Conservation (phyloP, 352 stramenopile species). For the Globisporangium heterothallicum region DNA sequence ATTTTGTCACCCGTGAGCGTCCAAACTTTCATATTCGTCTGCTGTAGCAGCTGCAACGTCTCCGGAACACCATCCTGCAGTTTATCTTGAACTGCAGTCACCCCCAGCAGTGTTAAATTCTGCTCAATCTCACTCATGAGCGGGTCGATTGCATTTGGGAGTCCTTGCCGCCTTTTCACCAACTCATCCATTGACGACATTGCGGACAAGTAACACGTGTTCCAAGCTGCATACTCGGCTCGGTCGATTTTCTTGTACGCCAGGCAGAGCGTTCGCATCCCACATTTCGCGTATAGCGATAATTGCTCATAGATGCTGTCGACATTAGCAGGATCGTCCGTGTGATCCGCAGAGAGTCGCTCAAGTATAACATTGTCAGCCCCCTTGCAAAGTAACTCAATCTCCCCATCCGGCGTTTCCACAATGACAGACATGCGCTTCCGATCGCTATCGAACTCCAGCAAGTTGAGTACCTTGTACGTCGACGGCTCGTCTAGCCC, state of each 20-base stretch:
- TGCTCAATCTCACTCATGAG: constrained; percentile 83
- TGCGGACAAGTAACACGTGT: constrained; percentile 43
- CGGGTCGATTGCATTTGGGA: constrained; percentile 61
- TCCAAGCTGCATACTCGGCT: constrained; percentile 52
- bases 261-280: constrained; percentile 78
- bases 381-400: constrained; percentile 73
- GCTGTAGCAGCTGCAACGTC: constrained; percentile 77
- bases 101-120: constrained; percentile 73
- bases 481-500: constrained; percentile 28
- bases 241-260: constrained; percentile 56
- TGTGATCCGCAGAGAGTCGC: constrained; percentile 26
- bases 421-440: constrained; percentile 98
- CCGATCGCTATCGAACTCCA: constrained; percentile 96
- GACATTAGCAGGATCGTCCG: constrained; percentile 7
- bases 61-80: constrained; percentile 88
- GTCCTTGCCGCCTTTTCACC: constrained; percentile 59
- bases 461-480: constrained; percentile 90
- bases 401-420: constrained; percentile 49
- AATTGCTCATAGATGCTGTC: constrained; percentile 52
- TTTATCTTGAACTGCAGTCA: constrained; percentile 92
- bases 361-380: constrained; percentile 81
- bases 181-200: constrained; percentile 64
- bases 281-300: constrained; percentile 54
- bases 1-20: constrained; percentile 94
- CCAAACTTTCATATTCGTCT: constrained; percentile 93